These are phyloP conservation scores for Lodderomyces margitis DNA, from an alignment of 1,139 yeast species.

Conservation along the genomic window DNA sequence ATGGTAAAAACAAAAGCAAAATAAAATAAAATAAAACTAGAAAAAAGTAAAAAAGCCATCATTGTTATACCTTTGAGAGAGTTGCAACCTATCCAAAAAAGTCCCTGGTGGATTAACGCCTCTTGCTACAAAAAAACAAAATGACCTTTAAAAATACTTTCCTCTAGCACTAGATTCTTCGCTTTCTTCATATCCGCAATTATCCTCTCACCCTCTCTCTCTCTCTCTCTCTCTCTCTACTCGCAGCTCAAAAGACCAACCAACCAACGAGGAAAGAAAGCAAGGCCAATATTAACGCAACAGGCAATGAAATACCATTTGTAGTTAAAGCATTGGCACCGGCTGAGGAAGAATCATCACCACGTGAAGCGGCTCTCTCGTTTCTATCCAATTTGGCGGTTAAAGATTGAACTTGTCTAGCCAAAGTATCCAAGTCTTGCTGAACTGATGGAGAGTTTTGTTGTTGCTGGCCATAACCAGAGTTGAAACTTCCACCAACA, in stretches of 20 bases:
- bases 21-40: too few relatives aligned
- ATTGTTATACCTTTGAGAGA: background rate
- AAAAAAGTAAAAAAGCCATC: background rate
- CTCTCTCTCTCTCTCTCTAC: slow-evolving; percentile 1
- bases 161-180: too few relatives aligned
- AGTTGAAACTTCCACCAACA: slow-evolving; percentile 6
- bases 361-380: slow-evolving; percentile 13
- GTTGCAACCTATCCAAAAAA: too few relatives aligned
- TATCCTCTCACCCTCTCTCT: background rate
- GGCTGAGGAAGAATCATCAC: slow-evolving; percentile 17
- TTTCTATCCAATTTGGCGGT: slow-evolving; percentile 40
- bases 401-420: slow-evolving; percentile 41
- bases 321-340: slow-evolving; percentile 19
- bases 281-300: slow-evolving; percentile 50
- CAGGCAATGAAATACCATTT: slow-evolving; percentile 51
- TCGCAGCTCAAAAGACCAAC: slow-evolving; percentile 44
- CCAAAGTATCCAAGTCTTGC: slow-evolving; percentile 37
- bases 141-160: too few relatives aligned
- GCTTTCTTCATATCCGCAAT: too few relatives aligned
- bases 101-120: too few relatives aligned
- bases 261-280: slow-evolving; percentile 61
- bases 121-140: background rate
- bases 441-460: slow-evolving; percentile 16
- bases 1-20: background rate
- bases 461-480: slow-evolving; percentile 7